Conservation (phyloP, 352 stramenopile species). For the Pythium insidiosum region DNA sequence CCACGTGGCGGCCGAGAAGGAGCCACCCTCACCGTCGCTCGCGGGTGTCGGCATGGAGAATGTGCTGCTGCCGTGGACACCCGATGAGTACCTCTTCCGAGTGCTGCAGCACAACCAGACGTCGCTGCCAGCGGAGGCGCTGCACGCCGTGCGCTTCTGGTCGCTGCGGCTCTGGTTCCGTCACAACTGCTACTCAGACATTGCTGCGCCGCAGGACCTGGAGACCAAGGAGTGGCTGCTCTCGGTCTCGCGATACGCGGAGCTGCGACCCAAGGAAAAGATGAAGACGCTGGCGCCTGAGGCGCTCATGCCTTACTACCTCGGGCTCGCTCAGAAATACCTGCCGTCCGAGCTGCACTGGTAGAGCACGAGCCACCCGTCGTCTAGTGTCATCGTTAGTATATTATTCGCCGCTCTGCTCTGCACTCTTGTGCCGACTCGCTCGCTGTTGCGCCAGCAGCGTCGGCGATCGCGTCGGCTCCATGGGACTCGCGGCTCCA, state of each 20-base stretch:
- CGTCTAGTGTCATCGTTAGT: constrained; percentile 6
- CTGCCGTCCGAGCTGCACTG: constrained; percentile 57
- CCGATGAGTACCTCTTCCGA: constrained; percentile 69
- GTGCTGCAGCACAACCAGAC: constrained; percentile 60
- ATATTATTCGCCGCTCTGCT: not conserved
- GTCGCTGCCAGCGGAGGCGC: constrained; percentile 48
- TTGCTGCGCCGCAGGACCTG: constrained; percentile 31
- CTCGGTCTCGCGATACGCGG: constrained; percentile 25
- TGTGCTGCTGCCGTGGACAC: constrained; percentile 54
- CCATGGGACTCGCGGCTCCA: too few relatives aligned
- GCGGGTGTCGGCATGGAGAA: constrained; percentile 23
- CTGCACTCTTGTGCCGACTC: constrained; percentile 7
- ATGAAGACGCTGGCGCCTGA: constrained; percentile 31
- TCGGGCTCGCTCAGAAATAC: constrained; percentile 65
- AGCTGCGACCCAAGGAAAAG: constrained; percentile 26
- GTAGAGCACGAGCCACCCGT: constrained; percentile 18
- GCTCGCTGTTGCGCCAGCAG: too few relatives aligned
- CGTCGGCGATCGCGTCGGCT: too few relatives aligned
- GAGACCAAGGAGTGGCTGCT: constrained; percentile 70
- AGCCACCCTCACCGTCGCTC: not conserved
- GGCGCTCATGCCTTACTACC: constrained; percentile 51
- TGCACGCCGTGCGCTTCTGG: constrained; percentile 61
- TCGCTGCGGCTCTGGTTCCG: constrained; percentile 67
- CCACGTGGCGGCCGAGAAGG: constrained; percentile 20
- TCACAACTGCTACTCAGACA: constrained; percentile 40